Evolutionary conservation across 2,329 filamentous ascomycete species (phyloP).

Genomic region (Plectosphaerella sp.): DNA sequence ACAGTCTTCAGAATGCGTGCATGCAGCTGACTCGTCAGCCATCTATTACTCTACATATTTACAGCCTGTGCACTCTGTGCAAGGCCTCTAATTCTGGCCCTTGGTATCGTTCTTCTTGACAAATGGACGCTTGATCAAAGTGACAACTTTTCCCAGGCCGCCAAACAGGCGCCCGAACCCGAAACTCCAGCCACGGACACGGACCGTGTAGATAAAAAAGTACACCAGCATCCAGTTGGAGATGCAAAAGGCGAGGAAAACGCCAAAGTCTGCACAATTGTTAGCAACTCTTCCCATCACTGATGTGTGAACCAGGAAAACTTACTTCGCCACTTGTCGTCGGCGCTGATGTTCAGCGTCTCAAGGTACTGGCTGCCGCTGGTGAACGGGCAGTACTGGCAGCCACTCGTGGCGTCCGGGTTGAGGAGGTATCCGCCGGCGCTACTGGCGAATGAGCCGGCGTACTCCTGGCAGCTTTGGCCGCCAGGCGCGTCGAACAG

Average conservation of each 20-base stretch:
- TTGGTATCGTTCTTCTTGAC: not conserved
- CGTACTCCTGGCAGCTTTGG: slow-evolving; percentile 62
- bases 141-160: not conserved
- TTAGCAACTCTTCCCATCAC: not conserved
- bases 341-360: slow-evolving; percentile 42
- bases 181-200: slow-evolving; percentile 67
- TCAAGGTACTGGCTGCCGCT: slow-evolving; percentile 56
- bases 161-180: slow-evolving; percentile 56
- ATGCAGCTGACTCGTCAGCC: too few species aligned
- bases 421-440: slow-evolving; percentile 61
- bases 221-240: slow-evolving; percentile 70
- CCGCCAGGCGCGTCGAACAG: slow-evolving; percentile 56
- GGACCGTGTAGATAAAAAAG: slow-evolving; percentile 71
- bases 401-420: slow-evolving; percentile 49
- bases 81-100: too few species aligned
- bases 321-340: slow-evolving; percentile 62
- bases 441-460: slow-evolving; percentile 48
- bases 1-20: too few species aligned
- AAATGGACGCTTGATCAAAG: not conserved
- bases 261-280: slow-evolving; percentile 49
- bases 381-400: slow-evolving; percentile 65
- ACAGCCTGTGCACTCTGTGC: too few species aligned
- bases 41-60: too few species aligned
- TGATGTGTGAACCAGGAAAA: not conserved
- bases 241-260: slow-evolving; percentile 66